Base-by-base conservation (phyloP, 768 basidiomycete genomes). In the Leccinum uliginosum region DNA sequence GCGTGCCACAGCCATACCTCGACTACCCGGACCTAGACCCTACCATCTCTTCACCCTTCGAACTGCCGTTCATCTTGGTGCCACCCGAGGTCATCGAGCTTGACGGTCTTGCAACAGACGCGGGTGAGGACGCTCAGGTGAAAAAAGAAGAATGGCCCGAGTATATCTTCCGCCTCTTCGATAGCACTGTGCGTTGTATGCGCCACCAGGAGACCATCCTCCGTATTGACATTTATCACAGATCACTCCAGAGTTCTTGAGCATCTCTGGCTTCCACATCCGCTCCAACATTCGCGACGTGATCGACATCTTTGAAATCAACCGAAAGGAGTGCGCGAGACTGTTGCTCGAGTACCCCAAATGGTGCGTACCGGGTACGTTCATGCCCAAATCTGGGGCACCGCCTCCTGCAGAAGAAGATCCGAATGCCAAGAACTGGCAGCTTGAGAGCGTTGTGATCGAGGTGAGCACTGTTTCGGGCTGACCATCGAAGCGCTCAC, bases 251-350 rank as follows among this genome's bases (percentile, higher is more conserved):
- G 81, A 91, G 56, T 83, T 87, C 4, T 79, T 79, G 49, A 88
- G 84, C 3, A 82, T 89, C 0, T 74, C 83, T 9, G 94, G 94
- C 4, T 96, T 93, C 71, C 77, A 87, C 26, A 79, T 97, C 6
- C 88, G 89, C 24, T 80, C 86, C 11, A 78, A 84, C 23, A 71
- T 97, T 10, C 73, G 83, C 7, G 94, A 98, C 66, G 81, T 87
- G 19, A 72, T 97, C 43, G 84, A 92, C 56, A 88, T 98, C 15
- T 98, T 91, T 65, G 96, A 98, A 70, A 83, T 97, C 50, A 98
- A 99, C 71, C 84, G 97, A 54, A 97, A 96, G 70, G 97, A 99
- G 65, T 90, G 88, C 62, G 95, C 97, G 1, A 79, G 90, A 3
- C 75, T 98, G 8, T 77, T 98, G 6, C 79, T 97, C 46, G 88